Conservation (phyloP, 169 alveolate genomes). For the Babesia divergens region DNA sequence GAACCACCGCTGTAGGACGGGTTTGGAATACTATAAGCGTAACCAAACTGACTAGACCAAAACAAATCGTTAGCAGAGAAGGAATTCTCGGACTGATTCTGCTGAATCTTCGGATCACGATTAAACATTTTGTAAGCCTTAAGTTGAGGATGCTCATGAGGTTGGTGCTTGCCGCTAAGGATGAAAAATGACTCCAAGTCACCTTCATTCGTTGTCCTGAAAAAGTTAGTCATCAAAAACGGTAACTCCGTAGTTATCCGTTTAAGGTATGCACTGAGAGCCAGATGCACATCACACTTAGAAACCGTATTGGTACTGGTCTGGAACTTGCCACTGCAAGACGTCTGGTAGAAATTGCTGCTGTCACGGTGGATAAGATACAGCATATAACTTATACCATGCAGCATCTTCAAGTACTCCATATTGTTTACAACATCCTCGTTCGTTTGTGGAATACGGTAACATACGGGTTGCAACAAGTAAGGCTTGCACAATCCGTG, state of each 20-base stretch:
- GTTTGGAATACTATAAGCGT: slow-evolving; percentile 55
- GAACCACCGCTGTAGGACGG: slow-evolving; percentile 32
- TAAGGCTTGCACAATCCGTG: slow-evolving; percentile 37
- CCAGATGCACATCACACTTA: slow-evolving; percentile 49
- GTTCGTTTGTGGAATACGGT: neutral
- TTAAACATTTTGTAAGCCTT: slow-evolving; percentile 52
- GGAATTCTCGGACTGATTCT: slow-evolving; percentile 2
- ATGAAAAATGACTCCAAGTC: slow-evolving; percentile 16
- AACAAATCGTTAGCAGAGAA: slow-evolving; percentile 63
- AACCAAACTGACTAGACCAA: slow-evolving; percentile 60
- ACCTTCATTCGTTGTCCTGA: neutral
- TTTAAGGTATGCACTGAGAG: slow-evolving; percentile 23
- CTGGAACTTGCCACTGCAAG: slow-evolving; percentile 52
- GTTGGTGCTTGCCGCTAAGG: slow-evolving; percentile 23
- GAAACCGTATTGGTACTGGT: slow-evolving; percentile 24
- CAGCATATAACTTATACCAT: slow-evolving; percentile 31
- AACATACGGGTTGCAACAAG: neutral
- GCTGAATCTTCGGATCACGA: slow-evolving; percentile 23
- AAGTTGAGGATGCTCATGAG: slow-evolving; percentile 64
- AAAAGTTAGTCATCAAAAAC: slow-evolving; percentile 7
- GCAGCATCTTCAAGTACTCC: slow-evolving; percentile 32
- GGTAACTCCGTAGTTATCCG: slow-evolving; percentile 21
- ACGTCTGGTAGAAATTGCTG: slow-evolving; percentile 14
- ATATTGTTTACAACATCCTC: neutral
- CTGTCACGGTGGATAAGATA: slow-evolving; percentile 35